Base-by-base conservation (phyloP, 129 eudicot genomes). In the Sambucus nigra region DNA sequence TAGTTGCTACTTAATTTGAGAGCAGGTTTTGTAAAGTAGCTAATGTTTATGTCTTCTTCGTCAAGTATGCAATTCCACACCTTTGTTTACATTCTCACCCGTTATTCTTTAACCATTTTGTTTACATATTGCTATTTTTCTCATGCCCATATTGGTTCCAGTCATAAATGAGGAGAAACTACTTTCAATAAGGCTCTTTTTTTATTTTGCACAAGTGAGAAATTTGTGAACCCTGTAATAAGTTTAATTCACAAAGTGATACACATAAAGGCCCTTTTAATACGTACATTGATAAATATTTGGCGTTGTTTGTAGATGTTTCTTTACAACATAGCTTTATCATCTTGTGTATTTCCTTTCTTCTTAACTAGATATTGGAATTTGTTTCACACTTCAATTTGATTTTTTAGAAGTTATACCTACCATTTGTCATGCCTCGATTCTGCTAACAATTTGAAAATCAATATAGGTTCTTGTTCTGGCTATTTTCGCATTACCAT, bases 311-410 rank as follows among this genome's bases (percentile, higher is more conserved):
- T 64, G 71, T 91, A 88, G 97, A 80, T 83, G 62, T 45, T 80
- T 3, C 97, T 88, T 13, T 77, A 88, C 84, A 80, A 94, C 67
- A 47, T 84, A 25, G 97, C 97, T 16, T 88, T 91, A 92, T 68
- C 84, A 14, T 72, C 94, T 10, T 83, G 97, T 91, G 97, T 88
- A 83, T 12, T 72, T 75, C n/a, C 35, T 66, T 24, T 31, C 41
- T 47, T 16, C 29, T 47, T 8, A 31, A 24, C 29, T 59, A 65
- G 35, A 32, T 29, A 29, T 7, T 53, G 18, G 49, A 15, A 25
- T 2, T 65, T 22, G 54, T 5, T 35, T 53, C 44, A n/a, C n/a
- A n/a, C 25, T 55, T 61, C 33, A 12, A 5, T 44, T 9, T 26
- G 26, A 15, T n/a, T 39, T 14, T 18, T 48, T 17, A 20, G 21